Evolutionary conservation across 2,329 filamentous ascomycete genomes (phyloP), one percentile per base, ranked within the genome.

Genomic region (Akanthomyces muscarius): DNA sequence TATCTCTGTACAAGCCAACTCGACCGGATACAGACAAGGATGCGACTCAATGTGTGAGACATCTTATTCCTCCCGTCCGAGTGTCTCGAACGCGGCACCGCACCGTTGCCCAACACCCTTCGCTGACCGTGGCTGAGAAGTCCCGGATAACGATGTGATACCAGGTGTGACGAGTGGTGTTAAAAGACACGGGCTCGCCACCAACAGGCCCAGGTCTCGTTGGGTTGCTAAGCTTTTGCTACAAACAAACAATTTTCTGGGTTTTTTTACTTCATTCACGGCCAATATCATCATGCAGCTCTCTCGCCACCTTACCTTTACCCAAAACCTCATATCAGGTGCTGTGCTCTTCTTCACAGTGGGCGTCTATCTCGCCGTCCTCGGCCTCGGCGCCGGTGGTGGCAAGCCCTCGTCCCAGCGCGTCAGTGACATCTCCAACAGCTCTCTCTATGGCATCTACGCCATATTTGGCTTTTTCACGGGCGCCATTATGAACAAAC

Each of bases 351-450:
- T 65, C 64, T 66, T 61, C 38, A 50, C 55, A n/a, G 59, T 61
- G 25, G 61, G 65, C n/a, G 60, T 66, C 42, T 66, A 64, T 21
- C 55, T 64, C n/a, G 65, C 65, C 23, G 42, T 66, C 16, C 55
- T 60, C 48, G 65, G 64, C 8, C 61, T 66, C 23, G 64, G 64
- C n/a, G 64, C 64, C 10, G 65, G 65, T 21, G 65, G 64, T 13
- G 62, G 65, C 23, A 66, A 66, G 50, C 64, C 62, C 23, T 52
- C 51, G n/a, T 66, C 62, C 11, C 55, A 60, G 38, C 44, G 36
- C 36, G 62, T 63, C 47, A 52, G 44, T 48, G 47, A 58, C 28
- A 60, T 52, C 36, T 51, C 55, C 54, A 63, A 63, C 21, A 52
- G 44, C 55, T 52, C 41, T 18, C 65, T 48, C 30, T 64, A 64